Base-by-base conservation (phyloP, 305 asterid genomes). In the Fraxinus latifolia region DNA sequence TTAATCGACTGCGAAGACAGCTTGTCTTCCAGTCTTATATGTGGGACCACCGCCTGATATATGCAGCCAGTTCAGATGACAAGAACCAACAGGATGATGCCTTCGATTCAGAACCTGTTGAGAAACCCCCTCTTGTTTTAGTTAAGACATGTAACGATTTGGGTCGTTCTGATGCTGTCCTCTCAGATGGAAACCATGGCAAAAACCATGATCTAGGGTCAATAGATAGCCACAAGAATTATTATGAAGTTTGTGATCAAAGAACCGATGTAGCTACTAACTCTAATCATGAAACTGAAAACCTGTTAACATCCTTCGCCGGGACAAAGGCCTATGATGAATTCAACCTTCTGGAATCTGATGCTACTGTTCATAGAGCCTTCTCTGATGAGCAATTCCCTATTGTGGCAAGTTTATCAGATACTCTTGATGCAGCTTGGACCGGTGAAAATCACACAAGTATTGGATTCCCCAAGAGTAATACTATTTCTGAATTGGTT, bases 341-440 rank as follows among this genome's bases (percentile, higher is more conserved):
- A 68, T 84, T 89, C 31, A 87, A 87, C 86, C 87, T 88, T 21
- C 84, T 83, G 53, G 86, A 84, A 85, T 84, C 91, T 7, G 87
- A 84, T 80, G 84, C 77, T 9, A 82, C 76, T 67, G 85, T 87
- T 76, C 92, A 81, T 82, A 87, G 92, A 82, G 92, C 89, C 62
- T 90, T 91, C 74, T 88, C 97, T 31, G 95, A 89, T 44, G 97
- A 93, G 32, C 92, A 92, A 87, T 72, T 88, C 79, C 92, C 98
- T 33, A 87, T 84, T 78, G 27, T 33, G 47, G 44, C 76, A 71
- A 90, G 91, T 88, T 86, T 96, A 88, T 91, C 97, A 21, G 93
- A 91, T 80, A 91, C 98, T 55, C 95, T 96, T 77, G 95, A 96
- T 89, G 98, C 98, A 47, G 98, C 95, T 17, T 96, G 98, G 98